phyloP scores from a whole-genome alignment of 1,284 basidiomycete species.

The Moniliophthora roreri region DNA sequence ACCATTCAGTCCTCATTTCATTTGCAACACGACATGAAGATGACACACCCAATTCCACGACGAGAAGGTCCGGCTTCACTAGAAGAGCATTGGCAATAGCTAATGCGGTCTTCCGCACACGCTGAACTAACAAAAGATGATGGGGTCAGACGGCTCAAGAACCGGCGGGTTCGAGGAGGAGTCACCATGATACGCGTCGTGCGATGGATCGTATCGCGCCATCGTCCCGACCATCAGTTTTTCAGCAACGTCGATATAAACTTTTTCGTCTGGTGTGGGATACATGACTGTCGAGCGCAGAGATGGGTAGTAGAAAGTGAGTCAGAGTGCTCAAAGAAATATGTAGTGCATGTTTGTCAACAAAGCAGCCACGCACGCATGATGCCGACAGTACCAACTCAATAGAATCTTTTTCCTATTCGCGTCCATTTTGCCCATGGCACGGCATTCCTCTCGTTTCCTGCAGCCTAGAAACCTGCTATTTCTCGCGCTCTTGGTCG shows the following conservation, averaged over 20 bases:
- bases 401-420: no score
- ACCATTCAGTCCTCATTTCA: not conserved
- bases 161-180: slow-evolving; percentile 5
- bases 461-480: not conserved
- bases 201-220: slow-evolving; percentile 86
- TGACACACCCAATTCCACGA: slow-evolving; percentile 64
- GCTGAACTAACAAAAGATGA: slow-evolving; percentile 57
- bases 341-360: not conserved
- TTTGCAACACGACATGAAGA: not conserved
- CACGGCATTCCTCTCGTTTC: no score
- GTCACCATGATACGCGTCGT: slow-evolving; percentile 86
- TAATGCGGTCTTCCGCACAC: slow-evolving; percentile 78
- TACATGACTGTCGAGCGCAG: slow-evolving; percentile 29
- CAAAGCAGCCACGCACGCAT: not conserved
- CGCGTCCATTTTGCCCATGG: no score
- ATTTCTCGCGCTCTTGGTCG: not conserved
- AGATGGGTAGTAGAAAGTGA: slow-evolving; percentile 2
- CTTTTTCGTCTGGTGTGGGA: slow-evolving; percentile 36
- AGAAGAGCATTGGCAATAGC: slow-evolving; percentile 56
- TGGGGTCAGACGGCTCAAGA: slow-evolving; percentile 2
- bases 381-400: no score
- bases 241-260: slow-evolving; percentile 60
- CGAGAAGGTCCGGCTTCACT: slow-evolving; percentile 61
- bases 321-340: no score
- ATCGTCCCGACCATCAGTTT: slow-evolving; percentile 74